These are phyloP conservation scores for bread wheat (Triticum aestivum) DNA, from an alignment of 176 grass and related monocot genomes.

Conservation along the genomic window IWGSC_CS_RefSeq_v2.1 NC_057797.1:226671394-226671893, in stretches of 20 bases:
- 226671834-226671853: slow-evolving; percentile 32
- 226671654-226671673: slow-evolving; percentile 1
- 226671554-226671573: no score
- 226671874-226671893: slow-evolving; percentile 50
- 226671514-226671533: no score
- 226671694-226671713: slow-evolving; percentile 13
- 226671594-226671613: background rate
- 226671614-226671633: background rate
- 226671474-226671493: no score
- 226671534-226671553: no score
- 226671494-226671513: no score
- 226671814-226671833: slow-evolving; percentile 41
- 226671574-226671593: background rate
- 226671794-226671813: background rate
- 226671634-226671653: slow-evolving; percentile 7
- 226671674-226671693: background rate
- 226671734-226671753: background rate
- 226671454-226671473: no score
- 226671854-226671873: slow-evolving; percentile 4
- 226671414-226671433: no score
- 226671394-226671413: no score
- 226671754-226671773: slow-evolving; percentile 16
- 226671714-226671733: background rate
- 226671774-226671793: slow-evolving; percentile 33
- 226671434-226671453: no score